These are phyloP conservation scores for Metarhizium robertsii DNA, from an alignment of 2,329 filamentous ascomycete species.

Conservation along the genomic window DNA sequence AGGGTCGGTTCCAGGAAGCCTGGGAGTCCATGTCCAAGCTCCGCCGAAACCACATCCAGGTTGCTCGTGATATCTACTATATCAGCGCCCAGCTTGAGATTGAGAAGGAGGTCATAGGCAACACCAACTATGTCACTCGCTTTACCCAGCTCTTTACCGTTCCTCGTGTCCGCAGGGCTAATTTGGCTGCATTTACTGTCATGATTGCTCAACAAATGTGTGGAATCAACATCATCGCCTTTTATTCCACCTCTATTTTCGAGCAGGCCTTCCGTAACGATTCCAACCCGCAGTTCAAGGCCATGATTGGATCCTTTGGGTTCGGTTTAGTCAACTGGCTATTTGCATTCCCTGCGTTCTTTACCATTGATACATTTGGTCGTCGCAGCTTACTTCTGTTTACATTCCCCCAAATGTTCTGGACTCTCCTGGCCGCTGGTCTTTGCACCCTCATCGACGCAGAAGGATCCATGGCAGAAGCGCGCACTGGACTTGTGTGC, in stretches of 20 bases:
- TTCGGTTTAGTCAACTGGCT: conserved; percentile 51
- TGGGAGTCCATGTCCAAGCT: conserved; percentile 44
- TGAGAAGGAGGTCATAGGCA: conserved; percentile 27
- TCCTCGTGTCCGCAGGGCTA: conserved; percentile 60
- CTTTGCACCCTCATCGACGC: conserved; percentile 26
- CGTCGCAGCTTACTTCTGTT: conserved; percentile 52
- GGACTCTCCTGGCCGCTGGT: conserved; percentile 40
- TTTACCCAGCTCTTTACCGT: conserved; percentile 57
- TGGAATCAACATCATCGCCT: conserved; percentile 60
- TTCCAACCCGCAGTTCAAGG: conserved; percentile 28
- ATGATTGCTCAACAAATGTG: conserved; percentile 73
- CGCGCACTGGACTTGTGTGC: conserved; percentile 44
- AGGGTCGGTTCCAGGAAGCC: conserved; percentile 49
- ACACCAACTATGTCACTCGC: conserved; percentile 34
- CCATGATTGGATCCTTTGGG: conserved; percentile 39
- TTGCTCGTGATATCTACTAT: conserved; percentile 52
- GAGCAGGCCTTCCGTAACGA: conserved; percentile 44
- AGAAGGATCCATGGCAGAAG: conserved; percentile 20
- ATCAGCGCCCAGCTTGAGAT: conserved; percentile 32
- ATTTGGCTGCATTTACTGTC: conserved; percentile 65
- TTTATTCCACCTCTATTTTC: conserved; percentile 60
- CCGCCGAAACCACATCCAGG: conserved; percentile 44
- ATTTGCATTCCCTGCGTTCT: conserved; percentile 57
- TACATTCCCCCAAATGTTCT: conserved; percentile 58
- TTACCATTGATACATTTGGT: conserved; percentile 59